These are phyloP conservation scores for Neospermospora avenae DNA, from an alignment of 2,329 filamentous ascomycete species.

Conservation along the genomic window DNA sequence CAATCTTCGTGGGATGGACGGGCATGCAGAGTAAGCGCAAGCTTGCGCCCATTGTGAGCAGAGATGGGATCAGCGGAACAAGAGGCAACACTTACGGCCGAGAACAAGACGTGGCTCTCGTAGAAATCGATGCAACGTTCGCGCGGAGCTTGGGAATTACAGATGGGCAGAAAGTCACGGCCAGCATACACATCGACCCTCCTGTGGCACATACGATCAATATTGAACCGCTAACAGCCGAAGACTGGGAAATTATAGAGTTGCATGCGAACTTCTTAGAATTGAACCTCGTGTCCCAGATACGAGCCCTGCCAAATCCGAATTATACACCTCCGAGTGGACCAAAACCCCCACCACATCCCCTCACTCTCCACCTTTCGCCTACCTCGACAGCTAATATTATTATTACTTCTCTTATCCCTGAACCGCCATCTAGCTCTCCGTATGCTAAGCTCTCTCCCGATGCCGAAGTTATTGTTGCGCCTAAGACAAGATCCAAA, in stretches of 20 bases:
- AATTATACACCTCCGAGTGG: constrained; percentile 53
- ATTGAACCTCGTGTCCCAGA: constrained; percentile 87
- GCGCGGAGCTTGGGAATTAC: constrained; percentile 71
- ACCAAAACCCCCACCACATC: constrained; percentile 60
- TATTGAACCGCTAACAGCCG: constrained; percentile 90
- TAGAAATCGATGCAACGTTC: constrained; percentile 87
- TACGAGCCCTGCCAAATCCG: constrained; percentile 89
- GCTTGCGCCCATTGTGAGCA: constrained; percentile 67
- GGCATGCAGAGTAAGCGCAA: constrained; percentile 94
- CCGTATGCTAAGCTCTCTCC: constrained; percentile 90
- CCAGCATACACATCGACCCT: constrained; percentile 79
- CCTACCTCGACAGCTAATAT: constrained; percentile 95
- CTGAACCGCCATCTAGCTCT: constrained; percentile 61
- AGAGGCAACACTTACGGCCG: constrained; percentile 54
- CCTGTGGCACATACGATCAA: constrained; percentile 91
- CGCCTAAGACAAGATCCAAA: constrained; percentile 82
- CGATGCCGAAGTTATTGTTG: constrained; percentile 95
- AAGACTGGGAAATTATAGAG: constrained; percentile 99
- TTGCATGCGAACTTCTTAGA: constrained; percentile 94
- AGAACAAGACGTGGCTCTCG: constrained; percentile 72
- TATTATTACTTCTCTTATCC: constrained; percentile 77
- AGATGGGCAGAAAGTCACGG: constrained; percentile 76
- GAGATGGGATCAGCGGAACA: constrained; percentile 65
- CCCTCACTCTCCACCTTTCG: constrained; percentile 87
- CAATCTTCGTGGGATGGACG: constrained; percentile 91